Evolutionary conservation across 352 stramenopile species (phyloP).

Genomic region (Phytophthora sojae): DNA sequence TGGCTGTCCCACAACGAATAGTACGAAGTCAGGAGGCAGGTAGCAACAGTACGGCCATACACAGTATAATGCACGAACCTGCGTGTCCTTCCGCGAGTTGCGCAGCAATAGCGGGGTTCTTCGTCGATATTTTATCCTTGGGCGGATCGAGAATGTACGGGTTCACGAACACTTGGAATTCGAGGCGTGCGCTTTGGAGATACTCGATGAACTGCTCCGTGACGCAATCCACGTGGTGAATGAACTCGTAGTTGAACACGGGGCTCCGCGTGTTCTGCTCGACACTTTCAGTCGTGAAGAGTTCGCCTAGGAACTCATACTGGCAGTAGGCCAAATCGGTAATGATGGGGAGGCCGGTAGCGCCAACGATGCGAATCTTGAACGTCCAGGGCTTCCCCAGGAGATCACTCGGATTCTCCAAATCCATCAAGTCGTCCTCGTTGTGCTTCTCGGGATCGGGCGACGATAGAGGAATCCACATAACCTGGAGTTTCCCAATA

Average conservation of each 20-base stretch:
- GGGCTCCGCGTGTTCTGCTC: conserved; percentile 90
- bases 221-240: conserved; percentile 89
- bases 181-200: conserved; percentile 78
- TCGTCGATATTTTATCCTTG: conserved; percentile 83
- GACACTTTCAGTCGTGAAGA: conserved; percentile 92
- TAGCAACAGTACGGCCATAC: not conserved
- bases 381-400: conserved; percentile 93
- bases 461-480: conserved; percentile 88
- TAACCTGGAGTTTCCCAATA: conserved; percentile 93
- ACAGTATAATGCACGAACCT: conserved; percentile 30
- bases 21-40: not conserved
- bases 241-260: conserved; percentile 90
- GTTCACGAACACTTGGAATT: conserved; percentile 92
- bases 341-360: conserved; percentile 87
- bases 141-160: conserved; percentile 88
- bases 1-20: conserved; percentile 31
- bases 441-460: conserved; percentile 73
- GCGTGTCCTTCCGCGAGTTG: conserved; percentile 58
- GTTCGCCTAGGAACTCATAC: conserved; percentile 94
- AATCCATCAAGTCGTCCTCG: conserved; percentile 73
- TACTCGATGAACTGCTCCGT: conserved; percentile 91
- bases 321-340: conserved; percentile 92
- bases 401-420: conserved; percentile 78
- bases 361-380: conserved; percentile 85
- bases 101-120: conserved; percentile 74